A percentile compares a stretch with the other conserved stretches of the same genome.
Conservation (phyloP, 768 basidiomycete species). For the Suillus discolor region DNA sequence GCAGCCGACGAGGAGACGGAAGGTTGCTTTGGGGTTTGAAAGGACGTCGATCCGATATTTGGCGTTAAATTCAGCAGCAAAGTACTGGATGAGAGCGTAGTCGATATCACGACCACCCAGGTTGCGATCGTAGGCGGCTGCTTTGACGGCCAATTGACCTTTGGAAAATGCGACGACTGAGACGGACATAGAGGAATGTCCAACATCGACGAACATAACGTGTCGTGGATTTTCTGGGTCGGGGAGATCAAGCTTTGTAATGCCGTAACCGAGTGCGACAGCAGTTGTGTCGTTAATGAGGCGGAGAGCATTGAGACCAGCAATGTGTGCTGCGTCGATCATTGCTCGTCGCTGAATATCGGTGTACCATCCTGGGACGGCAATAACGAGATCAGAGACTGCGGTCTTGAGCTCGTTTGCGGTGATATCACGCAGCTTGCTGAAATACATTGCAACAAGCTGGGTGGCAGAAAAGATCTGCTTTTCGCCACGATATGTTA, state of each 20-base stretch:
- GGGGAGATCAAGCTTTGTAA: slow-evolving; percentile 97
- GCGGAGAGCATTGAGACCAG: slow-evolving; percentile 87
- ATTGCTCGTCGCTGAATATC: slow-evolving; percentile 90
- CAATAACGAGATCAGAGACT: slow-evolving; percentile 92
- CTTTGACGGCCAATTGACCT: slow-evolving; percentile 85
- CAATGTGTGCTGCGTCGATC: slow-evolving; percentile 87
- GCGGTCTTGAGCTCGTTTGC: slow-evolving; percentile 80
- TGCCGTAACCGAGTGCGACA: slow-evolving; percentile 95
- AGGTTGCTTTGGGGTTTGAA: slow-evolving; percentile 86
- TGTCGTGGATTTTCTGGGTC: slow-evolving; percentile 78
- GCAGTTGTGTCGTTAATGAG: slow-evolving; percentile 98
- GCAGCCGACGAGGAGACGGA: slow-evolving; percentile 86
- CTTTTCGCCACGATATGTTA: slow-evolving; percentile 85
- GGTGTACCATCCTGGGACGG: slow-evolving; percentile 97
- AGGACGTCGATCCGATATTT: slow-evolving; percentile 99
- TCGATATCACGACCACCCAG: slow-evolving; percentile 98
- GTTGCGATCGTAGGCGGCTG: slow-evolving; percentile 88
- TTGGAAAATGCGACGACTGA: slow-evolving; percentile 92
- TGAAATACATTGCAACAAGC: slow-evolving; percentile 88
- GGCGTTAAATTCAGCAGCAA: slow-evolving; percentile 88
- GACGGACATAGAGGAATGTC: slow-evolving; percentile 89
- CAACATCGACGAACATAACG: slow-evolving; percentile 94
- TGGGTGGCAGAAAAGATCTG: slow-evolving; percentile 85
- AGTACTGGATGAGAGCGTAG: slow-evolving; percentile 85
- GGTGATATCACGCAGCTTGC: slow-evolving; percentile 88